phyloP scores from a whole-genome alignment of 306 rosid genomes.

The Vicia villosa region DNA sequence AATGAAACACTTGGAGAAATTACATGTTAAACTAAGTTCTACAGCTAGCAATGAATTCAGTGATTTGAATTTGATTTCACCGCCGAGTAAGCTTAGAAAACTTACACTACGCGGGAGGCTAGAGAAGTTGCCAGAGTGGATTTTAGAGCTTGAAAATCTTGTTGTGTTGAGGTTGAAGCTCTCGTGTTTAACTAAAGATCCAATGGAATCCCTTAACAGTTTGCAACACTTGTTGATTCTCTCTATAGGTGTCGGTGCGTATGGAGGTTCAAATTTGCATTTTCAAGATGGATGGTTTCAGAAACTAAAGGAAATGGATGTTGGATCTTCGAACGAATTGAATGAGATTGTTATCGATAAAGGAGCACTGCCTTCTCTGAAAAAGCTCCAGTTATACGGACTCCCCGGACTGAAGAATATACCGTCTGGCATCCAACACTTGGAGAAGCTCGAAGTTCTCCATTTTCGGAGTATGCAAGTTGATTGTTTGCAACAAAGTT shows the following conservation, averaged over 20 bases:
- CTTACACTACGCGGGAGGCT: neutral
- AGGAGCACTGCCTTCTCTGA: neutral
- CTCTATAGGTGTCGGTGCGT: neutral
- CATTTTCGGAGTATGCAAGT: neutral
- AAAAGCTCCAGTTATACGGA: neutral
- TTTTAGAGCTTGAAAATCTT: neutral
- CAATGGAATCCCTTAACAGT: neutral
- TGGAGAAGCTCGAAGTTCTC: neutral
- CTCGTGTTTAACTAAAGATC: neutral
- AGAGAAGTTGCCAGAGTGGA: neutral
- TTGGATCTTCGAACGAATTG: neutral
- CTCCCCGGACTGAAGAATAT: neutral
- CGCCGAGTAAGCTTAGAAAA: neutral
- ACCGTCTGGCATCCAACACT: neutral
- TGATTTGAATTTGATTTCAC: neutral
- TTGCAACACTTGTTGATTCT: neutral
- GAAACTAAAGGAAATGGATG: neutral
- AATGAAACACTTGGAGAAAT: neutral
- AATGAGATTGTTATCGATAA: neutral
- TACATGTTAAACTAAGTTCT: neutral
- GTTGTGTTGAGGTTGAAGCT: neutral
- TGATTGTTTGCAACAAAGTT: neutral
- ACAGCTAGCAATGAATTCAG: neutral
- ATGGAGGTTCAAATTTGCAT: neutral
- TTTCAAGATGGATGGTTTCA: constrained; percentile 1